phyloP scores from a whole-genome alignment of 805 yeast genomes.

The Metschnikowia lochheadii region DNA sequence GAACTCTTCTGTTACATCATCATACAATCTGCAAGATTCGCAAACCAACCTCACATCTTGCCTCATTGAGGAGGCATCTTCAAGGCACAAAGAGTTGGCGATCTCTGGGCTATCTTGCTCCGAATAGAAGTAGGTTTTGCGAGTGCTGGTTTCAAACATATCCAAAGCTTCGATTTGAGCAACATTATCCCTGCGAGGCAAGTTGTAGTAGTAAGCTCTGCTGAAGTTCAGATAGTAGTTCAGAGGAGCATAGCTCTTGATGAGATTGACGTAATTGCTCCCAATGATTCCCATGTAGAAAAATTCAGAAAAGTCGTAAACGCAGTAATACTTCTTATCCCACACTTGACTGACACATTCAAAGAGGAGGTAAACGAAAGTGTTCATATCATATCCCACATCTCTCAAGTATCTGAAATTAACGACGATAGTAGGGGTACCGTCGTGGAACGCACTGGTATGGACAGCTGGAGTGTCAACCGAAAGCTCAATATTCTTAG shows the following conservation, averaged over 20 bases:
- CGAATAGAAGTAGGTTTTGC: conserved; percentile 27
- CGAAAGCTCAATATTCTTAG: conserved; percentile 46
- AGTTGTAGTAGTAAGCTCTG: conserved; percentile 48
- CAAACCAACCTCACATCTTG: conserved; percentile 36
- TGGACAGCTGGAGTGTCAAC: conserved; percentile 47
- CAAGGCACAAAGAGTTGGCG: conserved; percentile 33
- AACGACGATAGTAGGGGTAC: conserved; percentile 62
- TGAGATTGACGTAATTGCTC: conserved; percentile 28
- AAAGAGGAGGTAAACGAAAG: conserved; percentile 54
- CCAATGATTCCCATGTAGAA: conserved; percentile 25
- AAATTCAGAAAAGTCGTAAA: conserved; percentile 69
- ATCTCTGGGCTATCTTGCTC: conserved; percentile 32
- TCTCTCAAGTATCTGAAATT: conserved; percentile 36
- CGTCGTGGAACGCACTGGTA: conserved; percentile 67
- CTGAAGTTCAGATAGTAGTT: conserved; percentile 50
- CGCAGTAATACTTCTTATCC: conserved; percentile 59
- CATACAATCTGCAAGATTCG: conserved; percentile 21
- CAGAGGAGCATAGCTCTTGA: conserved; percentile 48
- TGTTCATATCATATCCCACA: conserved; percentile 42
- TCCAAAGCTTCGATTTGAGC: conserved; percentile 22
- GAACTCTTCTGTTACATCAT: conserved; percentile 28
- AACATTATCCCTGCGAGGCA: conserved; percentile 32
- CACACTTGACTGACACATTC: conserved; percentile 68
- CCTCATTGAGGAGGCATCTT: conserved; percentile 28
- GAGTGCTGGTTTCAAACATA: conserved; percentile 14